Percentiles rank a stretch among this genome's conserved stretches.
Conservation (phyloP, 2,329 filamentous ascomycete species). For the Aspergillus amoenus region DNA sequence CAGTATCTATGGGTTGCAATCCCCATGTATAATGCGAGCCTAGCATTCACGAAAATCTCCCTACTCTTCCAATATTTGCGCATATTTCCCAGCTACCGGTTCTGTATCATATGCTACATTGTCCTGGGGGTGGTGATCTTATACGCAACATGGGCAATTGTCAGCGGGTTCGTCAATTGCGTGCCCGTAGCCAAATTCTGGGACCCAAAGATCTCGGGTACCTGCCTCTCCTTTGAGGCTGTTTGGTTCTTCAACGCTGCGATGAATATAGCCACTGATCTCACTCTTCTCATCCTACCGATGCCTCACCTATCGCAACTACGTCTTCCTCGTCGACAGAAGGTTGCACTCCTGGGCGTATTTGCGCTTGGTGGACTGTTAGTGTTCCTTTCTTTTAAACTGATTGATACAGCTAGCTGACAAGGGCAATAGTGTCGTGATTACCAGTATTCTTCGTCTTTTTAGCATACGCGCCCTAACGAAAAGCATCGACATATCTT, state of each 20-base stretch:
- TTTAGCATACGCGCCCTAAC: conserved; percentile 27
- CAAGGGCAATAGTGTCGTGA: conserved; percentile 23
- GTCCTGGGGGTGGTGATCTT: conserved; percentile 32
- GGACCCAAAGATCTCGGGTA: conserved; percentile 33
- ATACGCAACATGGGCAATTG: conserved; percentile 33
- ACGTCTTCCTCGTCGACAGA: conserved; percentile 43
- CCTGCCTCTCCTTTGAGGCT: conserved; percentile 39
- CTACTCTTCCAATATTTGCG: conserved; percentile 49
- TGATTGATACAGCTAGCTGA: not conserved
- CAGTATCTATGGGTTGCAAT: conserved; percentile 34
- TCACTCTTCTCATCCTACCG: conserved; percentile 43
- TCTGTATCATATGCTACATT: conserved; percentile 33
- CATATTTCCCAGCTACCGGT: conserved; percentile 38
- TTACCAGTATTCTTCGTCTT: conserved; percentile 34
- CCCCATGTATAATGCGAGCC: conserved; percentile 34
- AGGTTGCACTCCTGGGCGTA: conserved; percentile 39
- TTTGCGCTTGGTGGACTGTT: conserved; percentile 45
- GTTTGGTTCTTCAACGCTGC: conserved; percentile 46
- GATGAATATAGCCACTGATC: conserved; percentile 44
- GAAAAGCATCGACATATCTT: conserved; percentile 28
- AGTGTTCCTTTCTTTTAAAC: conserved; percentile 5
- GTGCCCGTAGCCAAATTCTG: conserved; percentile 43
- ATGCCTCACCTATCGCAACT: conserved; percentile 43
- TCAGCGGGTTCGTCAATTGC: conserved; percentile 45
- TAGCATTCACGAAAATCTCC: conserved; percentile 43